Evolutionary conservation across 495 filamentous ascomycete species (phyloP).

Genomic region (Aspergillus diversus): DNA sequence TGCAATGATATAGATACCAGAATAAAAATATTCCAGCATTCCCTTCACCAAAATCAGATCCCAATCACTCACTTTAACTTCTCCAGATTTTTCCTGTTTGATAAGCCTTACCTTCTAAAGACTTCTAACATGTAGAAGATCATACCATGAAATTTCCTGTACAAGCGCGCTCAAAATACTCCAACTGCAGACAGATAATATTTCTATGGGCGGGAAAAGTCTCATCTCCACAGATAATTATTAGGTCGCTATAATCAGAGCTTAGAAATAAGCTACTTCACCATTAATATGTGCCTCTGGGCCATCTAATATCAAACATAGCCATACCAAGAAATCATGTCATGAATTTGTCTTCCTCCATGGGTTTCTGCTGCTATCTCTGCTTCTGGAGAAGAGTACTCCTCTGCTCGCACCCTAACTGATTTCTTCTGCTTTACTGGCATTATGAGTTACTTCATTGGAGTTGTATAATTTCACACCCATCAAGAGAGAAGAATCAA

Average conservation of each 20-base stretch:
- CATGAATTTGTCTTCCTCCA: background rate
- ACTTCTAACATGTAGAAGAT: background rate
- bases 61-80: background rate
- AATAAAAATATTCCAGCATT: background rate
- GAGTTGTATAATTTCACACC: too few relatives aligned
- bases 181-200: background rate
- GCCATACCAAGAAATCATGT: background rate
- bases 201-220: slow-evolving; percentile 2
- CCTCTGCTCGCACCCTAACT: too few relatives aligned
- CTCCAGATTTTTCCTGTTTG: background rate
- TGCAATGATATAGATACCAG: background rate
- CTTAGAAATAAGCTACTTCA: background rate
- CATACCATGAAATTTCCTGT: slow-evolving; percentile 1
- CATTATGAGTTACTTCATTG: too few relatives aligned
- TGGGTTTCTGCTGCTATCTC: too few relatives aligned
- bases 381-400: too few relatives aligned
- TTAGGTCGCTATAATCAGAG: slow-evolving; percentile 1
- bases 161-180: slow-evolving; percentile 7
- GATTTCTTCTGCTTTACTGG: too few relatives aligned
- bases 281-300: background rate
- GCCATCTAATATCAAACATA: background rate
- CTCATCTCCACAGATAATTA: slow-evolving; percentile 2
- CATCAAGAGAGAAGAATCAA: too few relatives aligned
- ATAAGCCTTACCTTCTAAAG: background rate
- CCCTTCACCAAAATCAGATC: background rate